Evolutionary conservation across 1,284 basidiomycete genomes (phyloP).

Genomic region (Neonothopanus nambi): DNA sequence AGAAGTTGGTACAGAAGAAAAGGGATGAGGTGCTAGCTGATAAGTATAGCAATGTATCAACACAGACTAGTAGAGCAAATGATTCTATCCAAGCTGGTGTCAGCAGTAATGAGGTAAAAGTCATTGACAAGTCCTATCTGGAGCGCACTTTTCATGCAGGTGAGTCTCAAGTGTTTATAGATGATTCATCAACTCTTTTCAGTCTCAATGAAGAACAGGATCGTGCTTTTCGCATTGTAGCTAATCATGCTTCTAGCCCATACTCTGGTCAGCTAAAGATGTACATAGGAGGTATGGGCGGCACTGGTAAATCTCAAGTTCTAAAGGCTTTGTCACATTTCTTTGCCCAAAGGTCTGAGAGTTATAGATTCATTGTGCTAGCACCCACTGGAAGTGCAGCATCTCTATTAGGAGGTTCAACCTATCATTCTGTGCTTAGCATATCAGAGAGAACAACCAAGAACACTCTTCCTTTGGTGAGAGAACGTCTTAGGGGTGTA

Average conservation of each 20-base stretch:
- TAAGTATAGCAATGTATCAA: too few relatives aligned
- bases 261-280: slow-evolving; percentile 11
- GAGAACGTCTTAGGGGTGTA: slow-evolving; percentile 6
- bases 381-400: slow-evolving; percentile 36
- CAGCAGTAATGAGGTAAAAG: slow-evolving; percentile 8
- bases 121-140: slow-evolving; percentile 13
- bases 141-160: background rate
- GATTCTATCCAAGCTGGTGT: too few relatives aligned
- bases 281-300: slow-evolving; percentile 14
- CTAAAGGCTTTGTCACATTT: slow-evolving; percentile 34
- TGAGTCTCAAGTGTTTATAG: slow-evolving; percentile 9
- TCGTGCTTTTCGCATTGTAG: slow-evolving; percentile 28
- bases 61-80: too few relatives aligned
- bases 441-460: slow-evolving; percentile 15
- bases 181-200: slow-evolving; percentile 15
- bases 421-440: slow-evolving; percentile 30
- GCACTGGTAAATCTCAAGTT: slow-evolving; percentile 42
- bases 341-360: slow-evolving; percentile 26
- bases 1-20: slow-evolving; percentile 17
- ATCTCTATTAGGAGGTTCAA: slow-evolving; percentile 28
- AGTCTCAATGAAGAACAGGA: slow-evolving; percentile 30
- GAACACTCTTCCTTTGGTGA: background rate
- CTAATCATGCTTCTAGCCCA: slow-evolving; percentile 25
- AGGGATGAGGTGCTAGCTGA: slow-evolving; percentile 23
- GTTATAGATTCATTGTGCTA: slow-evolving; percentile 27